phyloP scores from a whole-genome alignment of 768 basidiomycete species.

The Suillus subluteus region DNA sequence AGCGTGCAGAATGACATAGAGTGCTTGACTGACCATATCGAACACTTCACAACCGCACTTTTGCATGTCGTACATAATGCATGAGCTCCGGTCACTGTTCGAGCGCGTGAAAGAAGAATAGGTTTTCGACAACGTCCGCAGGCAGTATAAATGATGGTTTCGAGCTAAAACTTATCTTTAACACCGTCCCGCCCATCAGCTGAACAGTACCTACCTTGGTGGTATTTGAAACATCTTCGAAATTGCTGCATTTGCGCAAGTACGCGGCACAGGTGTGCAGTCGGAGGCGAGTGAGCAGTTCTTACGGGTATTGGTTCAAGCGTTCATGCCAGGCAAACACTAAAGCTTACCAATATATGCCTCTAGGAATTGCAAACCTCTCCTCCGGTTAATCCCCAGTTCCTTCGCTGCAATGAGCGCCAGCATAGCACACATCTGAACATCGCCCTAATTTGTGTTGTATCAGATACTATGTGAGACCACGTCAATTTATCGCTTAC shows the following conservation, averaged over 20 bases:
- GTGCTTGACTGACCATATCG: constrained; percentile 65
- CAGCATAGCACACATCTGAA: constrained; percentile 81
- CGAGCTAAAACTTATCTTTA: constrained; percentile 47
- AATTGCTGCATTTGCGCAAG: constrained; percentile 63
- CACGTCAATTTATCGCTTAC: constrained; percentile 37
- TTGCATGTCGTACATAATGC: constrained; percentile 64
- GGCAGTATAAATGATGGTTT: constrained; percentile 70
- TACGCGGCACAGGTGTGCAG: constrained; percentile 74
- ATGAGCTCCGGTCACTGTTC: constrained; percentile 44
- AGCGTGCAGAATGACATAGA: not conserved
- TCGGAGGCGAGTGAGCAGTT: constrained; percentile 62
- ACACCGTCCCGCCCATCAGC: not conserved
- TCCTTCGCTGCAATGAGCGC: constrained; percentile 63
- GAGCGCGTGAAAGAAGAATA: constrained; percentile 43
- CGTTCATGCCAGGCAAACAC: not conserved
- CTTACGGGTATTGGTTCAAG: constrained; percentile 37
- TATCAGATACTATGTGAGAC: constrained; percentile 6
- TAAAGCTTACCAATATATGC: constrained; percentile 67
- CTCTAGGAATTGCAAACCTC: constrained; percentile 61
- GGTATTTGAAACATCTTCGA: constrained; percentile 52
- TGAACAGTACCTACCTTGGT: constrained; percentile 51
- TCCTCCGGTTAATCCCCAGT: constrained; percentile 47
- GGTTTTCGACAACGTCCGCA: constrained; percentile 76
- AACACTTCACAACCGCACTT: constrained; percentile 51
- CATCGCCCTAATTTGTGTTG: constrained; percentile 59